Percentiles rank a stretch among this genome's conserved stretches.
These are phyloP conservation scores for Cucumis cinereus DNA, from an alignment of 306 rosid species.

Conservation along the genomic window DNA sequence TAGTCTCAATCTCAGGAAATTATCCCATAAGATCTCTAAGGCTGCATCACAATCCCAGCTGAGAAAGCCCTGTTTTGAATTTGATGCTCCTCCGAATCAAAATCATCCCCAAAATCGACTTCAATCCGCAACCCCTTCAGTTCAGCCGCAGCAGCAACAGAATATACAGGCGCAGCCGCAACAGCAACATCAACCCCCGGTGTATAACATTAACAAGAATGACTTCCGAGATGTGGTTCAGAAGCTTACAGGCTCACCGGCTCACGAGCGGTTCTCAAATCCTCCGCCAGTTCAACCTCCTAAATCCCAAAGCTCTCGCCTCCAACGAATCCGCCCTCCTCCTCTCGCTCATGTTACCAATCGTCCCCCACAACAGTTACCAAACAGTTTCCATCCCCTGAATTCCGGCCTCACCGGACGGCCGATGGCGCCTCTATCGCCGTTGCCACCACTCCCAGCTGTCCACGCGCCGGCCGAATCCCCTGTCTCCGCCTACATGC, in stretches of 20 bases:
- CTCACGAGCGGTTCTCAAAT: conserved; percentile 60
- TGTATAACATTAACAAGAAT: conserved; percentile 90
- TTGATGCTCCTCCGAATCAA: conserved; percentile 21
- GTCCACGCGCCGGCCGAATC: conserved; percentile 90
- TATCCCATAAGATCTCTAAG: conserved; percentile 86
- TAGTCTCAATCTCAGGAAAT: conserved; percentile 64
- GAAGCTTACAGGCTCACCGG: conserved; percentile 93
- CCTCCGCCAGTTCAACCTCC: conserved; percentile 69
- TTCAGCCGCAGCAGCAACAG: conserved; percentile 13
- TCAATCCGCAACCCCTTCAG: conserved; percentile 7
- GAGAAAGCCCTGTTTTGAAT: conserved; percentile 36
- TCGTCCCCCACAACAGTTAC: conserved; percentile 8
- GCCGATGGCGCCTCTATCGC: conserved; percentile 56
- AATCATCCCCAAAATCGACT: conserved; percentile 10
- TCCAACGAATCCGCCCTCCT: conserved; percentile 92
- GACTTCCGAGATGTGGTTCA: conserved; percentile 93
- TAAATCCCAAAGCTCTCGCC: conserved; percentile 66
- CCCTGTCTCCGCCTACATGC: conserved; percentile 79
- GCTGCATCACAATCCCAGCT: conserved; percentile 14
- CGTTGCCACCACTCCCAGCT: conserved; percentile 78
- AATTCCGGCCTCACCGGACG: conserved; percentile 36
- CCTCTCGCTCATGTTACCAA: conserved; percentile 23
- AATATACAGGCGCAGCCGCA: conserved; percentile 5
- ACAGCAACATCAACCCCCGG: conserved; percentile 80
- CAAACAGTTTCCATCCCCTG: conserved; percentile 14